Evolutionary conservation across 2,329 filamentous ascomycete genomes (phyloP), one percentile per base, ranked within the genome.

Genomic region (Lachnellula cervina): DNA sequence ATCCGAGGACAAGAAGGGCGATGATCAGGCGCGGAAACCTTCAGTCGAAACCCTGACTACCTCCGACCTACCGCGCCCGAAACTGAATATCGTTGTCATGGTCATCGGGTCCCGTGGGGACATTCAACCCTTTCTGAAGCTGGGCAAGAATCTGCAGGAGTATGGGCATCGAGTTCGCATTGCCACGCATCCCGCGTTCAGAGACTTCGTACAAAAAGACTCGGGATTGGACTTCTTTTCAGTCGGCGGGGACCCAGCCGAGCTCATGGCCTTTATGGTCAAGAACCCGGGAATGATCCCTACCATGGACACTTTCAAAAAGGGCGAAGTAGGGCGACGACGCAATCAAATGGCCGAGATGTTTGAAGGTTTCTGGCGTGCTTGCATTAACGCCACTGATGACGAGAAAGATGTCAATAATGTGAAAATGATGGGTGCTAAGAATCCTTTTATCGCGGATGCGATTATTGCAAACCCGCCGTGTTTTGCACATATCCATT

Each of bases 401-500:
- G 84, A 88, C 60, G 82, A 86, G 64, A 80, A 75, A 21, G 82
- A 89, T 65, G 66, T 72, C 1, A 72, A 75, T 13, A 88, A 86
- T 62, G 65, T 80, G 32, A 84, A 82, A 66, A 82, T 87, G 80
- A 83, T 88, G 80, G 82, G 80, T 0, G 70, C 77, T 6, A 83
- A 79, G 60, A 68, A 76, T 16, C 80, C 82, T 0, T 88, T 89
- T 63, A 74, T 89, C 16, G 86, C 86, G 0, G 85, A 94, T 67
- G 86, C 83, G n/a, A 93, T 94, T 63, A 93, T 94, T 57, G 88
- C 89, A 0, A 94, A 94, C 61, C 89, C 89, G 0, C 88, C 88
- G 0, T 86, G 81, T 59, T 90, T 92, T 69, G 87, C 86, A 0
- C 88, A 91, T 66, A 77, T 91, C 1, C 88, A 91, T 71, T 90